Base-by-base conservation (phyloP, 306 rosid species). In the barrel medic (Medicago truncatula) region DNA sequence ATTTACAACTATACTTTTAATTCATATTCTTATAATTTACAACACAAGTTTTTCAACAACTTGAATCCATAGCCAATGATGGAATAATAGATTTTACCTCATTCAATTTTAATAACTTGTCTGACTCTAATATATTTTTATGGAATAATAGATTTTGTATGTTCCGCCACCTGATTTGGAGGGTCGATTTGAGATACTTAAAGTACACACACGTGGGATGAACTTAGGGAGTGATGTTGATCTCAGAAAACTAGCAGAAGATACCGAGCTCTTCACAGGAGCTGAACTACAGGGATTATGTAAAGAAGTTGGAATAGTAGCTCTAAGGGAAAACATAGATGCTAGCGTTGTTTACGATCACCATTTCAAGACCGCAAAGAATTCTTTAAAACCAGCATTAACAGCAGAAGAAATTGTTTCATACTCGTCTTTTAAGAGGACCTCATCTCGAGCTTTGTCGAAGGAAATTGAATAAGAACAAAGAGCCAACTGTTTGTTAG, bases 111-210 rank as follows among this genome's bases (percentile, higher is more conserved):
- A 46, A 46, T 43, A 7, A 52, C 4, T n/a, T 52, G 4, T 70
- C 67, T 83, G 64, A 81, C 71, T 41, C 44, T 14, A 23, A 44
- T 62, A 5, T 38, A 68, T 41, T 53, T 70, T 63, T 20, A 62
- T 83, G 81, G 53, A 70, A 79, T 83, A 70, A 20, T 73, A 95
- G 97, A 90, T 92, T 36, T 88, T 95, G 17, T 95, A 88, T 79
- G 97, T 95, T 50, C 97, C 91, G 16, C 97, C 96, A 47, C 97
- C 97, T 1, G 99, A 95, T 85, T 73, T 90, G 70, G 97, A 95
- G 79, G 95, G 85, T 71, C 86, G 97, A 43, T 64, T 80, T 9
- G 96, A 95, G 87, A 95, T 95, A 70, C 97, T 95, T 3, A 21
- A 81, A 9, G 92, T 95, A 2, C 97, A 92, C 73, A 89, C 97